These are phyloP conservation scores for Hypsizygus marmoreus DNA, from an alignment of 768 basidiomycete species.

Conservation along the genomic window DNA sequence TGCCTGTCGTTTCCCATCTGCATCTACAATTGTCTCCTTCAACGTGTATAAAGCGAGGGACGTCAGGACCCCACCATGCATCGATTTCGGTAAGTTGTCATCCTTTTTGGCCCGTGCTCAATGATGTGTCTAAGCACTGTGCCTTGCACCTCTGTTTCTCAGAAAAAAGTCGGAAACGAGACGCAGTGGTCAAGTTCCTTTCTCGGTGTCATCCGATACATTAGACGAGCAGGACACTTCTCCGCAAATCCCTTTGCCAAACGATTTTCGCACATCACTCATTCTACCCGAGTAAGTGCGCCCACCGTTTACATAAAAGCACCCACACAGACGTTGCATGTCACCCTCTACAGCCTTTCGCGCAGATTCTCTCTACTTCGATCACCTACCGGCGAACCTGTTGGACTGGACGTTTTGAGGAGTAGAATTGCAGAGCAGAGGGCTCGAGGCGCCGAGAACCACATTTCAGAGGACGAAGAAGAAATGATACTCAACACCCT, in stretches of 20 bases:
- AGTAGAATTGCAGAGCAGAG: constrained; percentile 75
- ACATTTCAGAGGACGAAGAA: constrained; percentile 81
- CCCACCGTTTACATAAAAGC: constrained; percentile 19
- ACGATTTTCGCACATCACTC: constrained; percentile 84
- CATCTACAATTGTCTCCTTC: constrained; percentile 32
- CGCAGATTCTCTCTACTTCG: constrained; percentile 83
- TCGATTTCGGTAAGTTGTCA: constrained; percentile 74
- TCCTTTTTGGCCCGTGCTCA: constrained; percentile 21
- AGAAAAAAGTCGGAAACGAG: constrained; percentile 83
- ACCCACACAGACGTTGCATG: constrained; percentile 12
- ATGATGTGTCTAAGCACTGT: constrained; percentile 24
- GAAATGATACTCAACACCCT: constrained; percentile 81
- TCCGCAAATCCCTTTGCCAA: constrained; percentile 63
- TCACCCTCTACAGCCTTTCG: constrained; percentile 57
- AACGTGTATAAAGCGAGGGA: constrained; percentile 76
- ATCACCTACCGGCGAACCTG: constrained; percentile 63
- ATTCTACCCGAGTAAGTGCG: constrained; percentile 88
- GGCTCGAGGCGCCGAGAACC: constrained; percentile 63
- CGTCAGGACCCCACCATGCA: constrained; percentile 51
- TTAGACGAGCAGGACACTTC: constrained; percentile 40
- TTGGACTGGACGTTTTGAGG: constrained; percentile 65
- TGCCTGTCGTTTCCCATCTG: constrained; percentile 49
- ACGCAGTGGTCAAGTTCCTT: constrained; percentile 40
- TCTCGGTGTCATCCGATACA: constrained; percentile 27
- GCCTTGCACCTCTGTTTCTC: constrained; percentile 22